Conservation (phyloP, 2,329 filamentous ascomycete genomes). For the Verticillium zaregamsianum region DNA sequence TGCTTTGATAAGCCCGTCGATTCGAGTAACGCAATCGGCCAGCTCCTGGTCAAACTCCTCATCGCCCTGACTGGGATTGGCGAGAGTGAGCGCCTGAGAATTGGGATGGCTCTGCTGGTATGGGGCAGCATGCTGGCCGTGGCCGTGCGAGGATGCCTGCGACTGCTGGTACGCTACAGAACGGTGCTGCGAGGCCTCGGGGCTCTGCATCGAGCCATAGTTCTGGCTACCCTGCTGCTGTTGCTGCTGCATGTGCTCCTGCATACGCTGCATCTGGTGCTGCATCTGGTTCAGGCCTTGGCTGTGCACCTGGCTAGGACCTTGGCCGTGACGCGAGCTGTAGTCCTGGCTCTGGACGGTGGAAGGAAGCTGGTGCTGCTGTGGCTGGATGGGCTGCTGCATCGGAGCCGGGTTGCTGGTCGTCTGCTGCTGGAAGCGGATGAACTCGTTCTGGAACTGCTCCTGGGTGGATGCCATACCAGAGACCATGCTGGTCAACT, state of each 20-base stretch:
- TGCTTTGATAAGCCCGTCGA: conserved; percentile 59
- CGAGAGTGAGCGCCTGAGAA: conserved; percentile 12
- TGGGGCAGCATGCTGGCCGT: conserved; percentile 10
- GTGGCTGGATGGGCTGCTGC: conserved; percentile 13
- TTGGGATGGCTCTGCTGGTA: conserved; percentile 22
- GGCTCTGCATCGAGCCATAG: conserved; percentile 11
- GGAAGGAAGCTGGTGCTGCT: conserved; percentile 9
- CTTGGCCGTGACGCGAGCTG: conserved; percentile 9
- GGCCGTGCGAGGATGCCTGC: conserved; percentile 6
- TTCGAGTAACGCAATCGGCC: conserved; percentile 48
- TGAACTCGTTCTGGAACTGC: conserved; percentile 62
- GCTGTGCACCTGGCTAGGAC: conserved; percentile 10
- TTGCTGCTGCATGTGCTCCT: conserved; percentile 16
- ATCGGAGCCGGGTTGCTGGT: conserved; percentile 13
- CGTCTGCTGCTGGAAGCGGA: conserved; percentile 44
- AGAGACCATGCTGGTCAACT: conserved; percentile 64
- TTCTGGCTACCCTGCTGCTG: conserved; percentile 9
- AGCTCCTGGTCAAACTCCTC: conserved; percentile 42
- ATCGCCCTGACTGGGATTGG: conserved; percentile 5
- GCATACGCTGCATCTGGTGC: conserved; percentile 14
- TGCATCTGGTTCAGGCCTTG: conserved; percentile 18
- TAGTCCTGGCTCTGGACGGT: conserved; percentile 10
- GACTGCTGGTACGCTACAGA: conserved; percentile 11
- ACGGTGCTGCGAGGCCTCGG: conserved; percentile 10
- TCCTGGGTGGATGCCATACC: conserved; percentile 65